Base-by-base conservation (phyloP, 495 filamentous ascomycete genomes). In the Penicillium coprophilum region DNA sequence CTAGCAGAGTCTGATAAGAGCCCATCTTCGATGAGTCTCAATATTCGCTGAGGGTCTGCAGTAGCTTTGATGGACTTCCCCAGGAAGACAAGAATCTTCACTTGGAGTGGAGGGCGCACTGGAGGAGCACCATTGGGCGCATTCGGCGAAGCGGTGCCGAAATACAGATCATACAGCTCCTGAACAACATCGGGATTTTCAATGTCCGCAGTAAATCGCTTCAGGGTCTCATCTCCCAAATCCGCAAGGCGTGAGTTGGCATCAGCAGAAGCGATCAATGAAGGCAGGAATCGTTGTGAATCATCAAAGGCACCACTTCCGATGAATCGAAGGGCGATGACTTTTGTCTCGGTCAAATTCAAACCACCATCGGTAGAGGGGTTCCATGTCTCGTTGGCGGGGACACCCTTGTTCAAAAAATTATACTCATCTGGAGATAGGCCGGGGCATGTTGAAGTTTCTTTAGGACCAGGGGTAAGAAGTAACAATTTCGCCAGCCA, bases 401-500 rank as follows among this genome's bases (percentile, higher is more conserved):
- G 27, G 75, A 86, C 52, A 4, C 62, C 70, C 38, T 74, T 77
- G 48, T 73, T 77, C 15, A 98, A 73, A 62, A 96, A 96, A 19
- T 74, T 78, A 60, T 90, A 84, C 19, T 97, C 90, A 6, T 79
- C 81, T 5, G 80, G 71, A 2, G 80, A 84, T 19, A 97, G 71
- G 0, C 92, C 93, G 1, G 90, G 84, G 43, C 85, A 88, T 15
- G 74, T 81, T 40, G 71, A 65, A 20, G 62, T 61, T 39, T 75
- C 65, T 32, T 67, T 74, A 24, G 68, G 71, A 41, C 66, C 62
- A 57, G 74, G 63, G n/a, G 72, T 80, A 39, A 96, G 76, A 24
- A 97, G 77, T 44, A 96, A 79, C 7, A 97, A 76, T 66, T 90
- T 95, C 20, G 82, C 84, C 55, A 97, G 75, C 89, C 88, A 94